Percentiles rank a stretch among this genome's conserved stretches.
Evolutionary conservation across 495 filamentous ascomycete species (phyloP).

Genomic region (Parmelia sp.): DNA sequence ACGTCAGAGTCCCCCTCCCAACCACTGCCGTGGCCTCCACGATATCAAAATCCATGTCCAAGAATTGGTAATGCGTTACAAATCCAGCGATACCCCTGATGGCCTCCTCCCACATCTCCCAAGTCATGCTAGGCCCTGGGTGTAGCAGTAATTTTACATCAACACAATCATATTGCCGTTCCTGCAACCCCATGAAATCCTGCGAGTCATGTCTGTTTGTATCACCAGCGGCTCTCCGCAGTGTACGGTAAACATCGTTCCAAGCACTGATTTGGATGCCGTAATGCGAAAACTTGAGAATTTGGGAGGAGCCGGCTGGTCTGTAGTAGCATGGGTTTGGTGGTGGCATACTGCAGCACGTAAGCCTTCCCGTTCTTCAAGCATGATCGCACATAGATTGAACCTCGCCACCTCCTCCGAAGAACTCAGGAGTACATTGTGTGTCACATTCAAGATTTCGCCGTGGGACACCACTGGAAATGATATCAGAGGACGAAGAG

Average conservation of each 20-base stretch:
- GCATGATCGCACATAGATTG: background rate
- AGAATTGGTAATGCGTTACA: background rate
- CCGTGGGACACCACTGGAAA: background rate
- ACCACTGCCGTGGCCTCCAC: background rate
- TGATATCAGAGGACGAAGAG: background rate
- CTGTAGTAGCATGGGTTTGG: background rate
- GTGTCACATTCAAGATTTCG: background rate
- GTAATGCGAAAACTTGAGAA: background rate
- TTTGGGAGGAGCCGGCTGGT: background rate
- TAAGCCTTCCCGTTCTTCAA: background rate
- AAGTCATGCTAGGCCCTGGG: background rate
- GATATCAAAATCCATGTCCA: background rate
- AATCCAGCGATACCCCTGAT: background rate
- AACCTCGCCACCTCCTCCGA: background rate
- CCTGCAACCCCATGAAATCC: no score
- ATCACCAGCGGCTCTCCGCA: background rate
- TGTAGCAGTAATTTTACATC: background rate
- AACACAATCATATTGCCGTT: conserved; percentile 1
- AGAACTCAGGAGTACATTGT: background rate
- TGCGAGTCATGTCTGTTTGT: background rate
- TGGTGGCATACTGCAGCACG: background rate
- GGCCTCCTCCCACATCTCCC: background rate
- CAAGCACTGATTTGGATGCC: background rate
- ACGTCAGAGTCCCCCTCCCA: background rate
- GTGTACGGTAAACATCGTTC: background rate